These are phyloP conservation scores for Acacia concinna DNA, from an alignment of 331 rosid genomes.

Conservation along the genomic window DNA sequence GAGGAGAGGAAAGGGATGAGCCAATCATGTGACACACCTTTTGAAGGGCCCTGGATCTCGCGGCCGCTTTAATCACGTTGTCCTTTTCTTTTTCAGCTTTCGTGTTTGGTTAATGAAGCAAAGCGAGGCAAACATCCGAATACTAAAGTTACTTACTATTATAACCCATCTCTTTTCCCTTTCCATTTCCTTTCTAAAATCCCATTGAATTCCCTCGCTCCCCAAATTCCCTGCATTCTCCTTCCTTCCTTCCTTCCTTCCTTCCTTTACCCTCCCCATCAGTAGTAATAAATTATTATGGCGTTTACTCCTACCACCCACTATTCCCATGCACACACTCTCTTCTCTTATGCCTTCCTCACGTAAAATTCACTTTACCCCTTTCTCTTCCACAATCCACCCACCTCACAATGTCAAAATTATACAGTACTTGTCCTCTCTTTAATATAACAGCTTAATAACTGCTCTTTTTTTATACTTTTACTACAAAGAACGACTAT, in stretches of 20 bases:
- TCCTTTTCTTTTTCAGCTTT: conserved; percentile 39
- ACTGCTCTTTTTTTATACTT: too few species aligned
- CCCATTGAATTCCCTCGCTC: not conserved
- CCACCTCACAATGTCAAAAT: too few species aligned
- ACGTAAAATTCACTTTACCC: not conserved
- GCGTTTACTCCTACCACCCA: not conserved
- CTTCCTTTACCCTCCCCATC: not conserved
- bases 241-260: not conserved
- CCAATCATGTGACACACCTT: conserved; percentile 47
- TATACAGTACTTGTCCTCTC: too few species aligned
- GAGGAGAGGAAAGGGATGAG: not conserved
- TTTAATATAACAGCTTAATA: too few species aligned
- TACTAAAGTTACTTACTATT: too few species aligned
- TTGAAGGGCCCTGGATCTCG: not conserved
- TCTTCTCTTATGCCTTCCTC: not conserved
- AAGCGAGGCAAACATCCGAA: conserved; percentile 12
- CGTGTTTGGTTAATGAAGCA: conserved; percentile 30
- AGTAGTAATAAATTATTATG: not conserved
- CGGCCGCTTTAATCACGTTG: conserved; percentile 20
- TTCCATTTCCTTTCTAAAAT: not conserved
- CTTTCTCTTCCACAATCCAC: not conserved
- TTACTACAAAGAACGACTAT: too few species aligned
- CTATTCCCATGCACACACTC: not conserved
- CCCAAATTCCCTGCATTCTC: not conserved
- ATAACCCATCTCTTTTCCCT: not conserved